Evolutionary conservation across 2,329 filamentous ascomycete genomes (phyloP), one percentile per base, ranked within the genome.

Genomic region (Sporothrix phasma): DNA sequence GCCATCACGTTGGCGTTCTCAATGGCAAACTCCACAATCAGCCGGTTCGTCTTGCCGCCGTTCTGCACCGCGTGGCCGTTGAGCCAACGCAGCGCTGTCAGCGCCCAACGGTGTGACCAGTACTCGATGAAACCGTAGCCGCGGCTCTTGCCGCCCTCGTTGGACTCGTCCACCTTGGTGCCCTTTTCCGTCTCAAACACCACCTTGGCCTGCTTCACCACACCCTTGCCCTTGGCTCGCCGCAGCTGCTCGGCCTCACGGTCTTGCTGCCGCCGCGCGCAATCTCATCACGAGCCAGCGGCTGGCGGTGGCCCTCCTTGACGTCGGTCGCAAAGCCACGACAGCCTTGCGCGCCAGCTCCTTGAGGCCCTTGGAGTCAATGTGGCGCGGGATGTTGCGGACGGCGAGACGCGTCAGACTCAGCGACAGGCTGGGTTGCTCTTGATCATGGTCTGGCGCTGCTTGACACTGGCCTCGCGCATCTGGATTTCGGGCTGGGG

Each of bases 51-150:
- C 76, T 88, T 90, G 53, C 39, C 53, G 68, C 94, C 92, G 62
- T 83, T 84, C 70, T 82, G 79, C 19, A 85, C 70, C 37, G 83
- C 77, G 65, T 84, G 87, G 1, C 93, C 92, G 73, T 99, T 99
- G 64, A 99, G 81, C 86, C 91, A 97, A 54, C 94, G 83, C 67
- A 99, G 79, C 26, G 91, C 94, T 90, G 97, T 97, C 45, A 99
- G 81, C 15, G 94, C 94, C 80, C 88, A 93, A 59, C 94, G 88
- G 73, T 99, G 94, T 34, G 90, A 94, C 68, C 87, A 89, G 76
- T 97, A 99, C 77, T 99, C 94, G 69, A 99, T 89, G 78, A 99
- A 99, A 13, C 95, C 94, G 74, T 99, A 99, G 5, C 94, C 94
- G 73, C 93, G 85, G 73, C 89, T 94, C 73, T 89, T 84, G 54